phyloP scores from a whole-genome alignment of 2,329 filamentous ascomycete genomes.

The Dothistroma pini region DNA sequence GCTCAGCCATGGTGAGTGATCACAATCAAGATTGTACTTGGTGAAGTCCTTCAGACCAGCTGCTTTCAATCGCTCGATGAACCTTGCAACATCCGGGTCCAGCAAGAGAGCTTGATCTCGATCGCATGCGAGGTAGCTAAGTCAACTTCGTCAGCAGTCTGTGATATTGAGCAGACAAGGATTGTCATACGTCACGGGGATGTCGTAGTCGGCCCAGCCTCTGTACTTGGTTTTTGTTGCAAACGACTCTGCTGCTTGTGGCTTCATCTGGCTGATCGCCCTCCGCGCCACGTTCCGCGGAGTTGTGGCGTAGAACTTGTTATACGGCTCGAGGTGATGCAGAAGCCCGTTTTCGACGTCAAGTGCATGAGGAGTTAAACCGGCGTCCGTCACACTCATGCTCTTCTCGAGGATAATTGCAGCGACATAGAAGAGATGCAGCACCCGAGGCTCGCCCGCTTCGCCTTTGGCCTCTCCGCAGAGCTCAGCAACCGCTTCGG shows the following conservation, averaged over 20 bases:
- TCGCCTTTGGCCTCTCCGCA: not conserved
- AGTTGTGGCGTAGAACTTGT: slow-evolving; percentile 12
- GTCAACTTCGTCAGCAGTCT: not conserved
- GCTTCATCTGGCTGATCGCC: slow-evolving; percentile 4
- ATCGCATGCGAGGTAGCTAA: slow-evolving; percentile 10
- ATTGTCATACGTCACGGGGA: slow-evolving; percentile 12
- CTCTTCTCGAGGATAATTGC: slow-evolving; percentile 11
- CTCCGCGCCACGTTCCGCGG: slow-evolving; percentile 1
- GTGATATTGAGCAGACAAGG: not conserved
- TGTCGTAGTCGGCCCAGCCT: slow-evolving; percentile 15
- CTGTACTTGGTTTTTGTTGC: slow-evolving; percentile 8
- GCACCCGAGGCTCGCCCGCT: slow-evolving; percentile 5
- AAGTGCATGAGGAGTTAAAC: not conserved
- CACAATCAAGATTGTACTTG: slow-evolving; percentile 3
- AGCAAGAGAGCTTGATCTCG: slow-evolving; percentile 10
- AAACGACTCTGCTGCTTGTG: slow-evolving; percentile 3
- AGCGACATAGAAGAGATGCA: slow-evolving; percentile 13
- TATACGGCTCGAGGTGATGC: slow-evolving; percentile 10
- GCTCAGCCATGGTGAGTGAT: slow-evolving; percentile 15
- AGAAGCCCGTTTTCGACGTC: slow-evolving; percentile 6
- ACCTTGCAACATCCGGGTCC: slow-evolving; percentile 7
- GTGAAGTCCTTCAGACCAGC: slow-evolving; percentile 9
- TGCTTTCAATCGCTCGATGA: slow-evolving; percentile 8
- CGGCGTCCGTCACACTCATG: not conserved
- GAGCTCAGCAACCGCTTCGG: slow-evolving; percentile 24